Conservation (phyloP, 2,329 filamentous ascomycete species). For the Colletotrichum tanaceti region DNA sequence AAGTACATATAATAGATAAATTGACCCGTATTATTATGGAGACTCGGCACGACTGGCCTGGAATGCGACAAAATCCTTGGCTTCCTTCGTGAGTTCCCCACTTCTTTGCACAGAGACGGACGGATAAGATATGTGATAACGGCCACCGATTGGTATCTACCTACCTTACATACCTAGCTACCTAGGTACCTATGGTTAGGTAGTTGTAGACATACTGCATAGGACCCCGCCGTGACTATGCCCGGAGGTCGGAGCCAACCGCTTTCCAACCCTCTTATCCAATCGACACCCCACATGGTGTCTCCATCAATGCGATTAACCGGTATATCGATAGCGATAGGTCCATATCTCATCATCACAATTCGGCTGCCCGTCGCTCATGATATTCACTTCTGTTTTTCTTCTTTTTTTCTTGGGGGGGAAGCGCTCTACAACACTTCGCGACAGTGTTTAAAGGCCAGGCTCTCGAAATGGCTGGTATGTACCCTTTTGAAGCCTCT, state of each 20-base stretch:
- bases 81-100: too few relatives aligned
- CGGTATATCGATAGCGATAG: constrained; percentile 9
- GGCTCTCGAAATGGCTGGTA: constrained; percentile 41
- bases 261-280: constrained; percentile 15
- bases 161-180: too few relatives aligned
- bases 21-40: background rate
- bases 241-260: constrained; percentile 34
- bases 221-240: constrained; percentile 10
- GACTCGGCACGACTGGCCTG: too few relatives aligned
- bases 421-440: constrained; percentile 23
- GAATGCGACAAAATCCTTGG: background rate
- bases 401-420: constrained; percentile 17
- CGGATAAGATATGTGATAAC: too few relatives aligned
- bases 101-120: too few relatives aligned
- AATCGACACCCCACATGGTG: background rate
- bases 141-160: too few relatives aligned
- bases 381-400: background rate
- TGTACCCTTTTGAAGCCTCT: constrained; percentile 30
- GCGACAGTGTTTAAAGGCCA: constrained; percentile 9
- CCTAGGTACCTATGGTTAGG: too few relatives aligned
- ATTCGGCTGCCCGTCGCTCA: background rate
- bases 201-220: background rate
- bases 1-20: background rate
- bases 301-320: constrained; percentile 22
- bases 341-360: constrained; percentile 23